Evolutionary conservation across 1,139 yeast genomes (phyloP), one percentile per base, ranked within the genome.

Genomic region (Barnettozyma hawaiiensis): DNA sequence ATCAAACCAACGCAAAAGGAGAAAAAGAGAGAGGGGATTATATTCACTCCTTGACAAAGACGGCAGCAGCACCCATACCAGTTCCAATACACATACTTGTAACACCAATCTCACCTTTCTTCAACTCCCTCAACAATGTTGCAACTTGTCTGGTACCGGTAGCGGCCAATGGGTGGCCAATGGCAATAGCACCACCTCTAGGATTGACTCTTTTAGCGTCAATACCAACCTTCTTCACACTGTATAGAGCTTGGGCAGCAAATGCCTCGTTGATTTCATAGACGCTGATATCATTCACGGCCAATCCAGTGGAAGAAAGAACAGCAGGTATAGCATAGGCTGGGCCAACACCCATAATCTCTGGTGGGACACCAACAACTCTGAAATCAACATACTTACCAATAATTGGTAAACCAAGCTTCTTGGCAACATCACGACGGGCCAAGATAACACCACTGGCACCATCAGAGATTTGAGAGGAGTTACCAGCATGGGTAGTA

Each of bases 21-120:
- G 6, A 9, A 14, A 27, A 8, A 21, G 8, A 21, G 22, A 8
- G 8, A 21, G 7, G 14, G 14, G 14, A 9, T 1, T 14, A n/a
- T 15, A 12, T 20, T 39, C 34, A 56, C 67, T 86, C 97, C 60
- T 73, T 81, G 43, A 87, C 73, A 57, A 89, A 73, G 43, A 89
- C 70, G 23, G 94, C 84, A 43, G 97, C 97, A 42, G 97, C 97
- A 57, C 97, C 97, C 95, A 89, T 90, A 60, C 97, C 97, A 35
- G 96, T 87, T 61, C 97, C 97, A 55, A 90, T 82, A 71, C 97
- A 90, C 97, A 90, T 90, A 51, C 95, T 84, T 23, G 95, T 85
- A 47, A 90, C 81, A 55, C 97, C 97, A 51, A 87, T 69, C 69
- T 87, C 81, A 58, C 94, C 95, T 38, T 75, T 67, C 64, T 82